Evolutionary conservation across 345 rosid genomes (phyloP).

Genomic region (Eucalyptus sp.): DNA sequence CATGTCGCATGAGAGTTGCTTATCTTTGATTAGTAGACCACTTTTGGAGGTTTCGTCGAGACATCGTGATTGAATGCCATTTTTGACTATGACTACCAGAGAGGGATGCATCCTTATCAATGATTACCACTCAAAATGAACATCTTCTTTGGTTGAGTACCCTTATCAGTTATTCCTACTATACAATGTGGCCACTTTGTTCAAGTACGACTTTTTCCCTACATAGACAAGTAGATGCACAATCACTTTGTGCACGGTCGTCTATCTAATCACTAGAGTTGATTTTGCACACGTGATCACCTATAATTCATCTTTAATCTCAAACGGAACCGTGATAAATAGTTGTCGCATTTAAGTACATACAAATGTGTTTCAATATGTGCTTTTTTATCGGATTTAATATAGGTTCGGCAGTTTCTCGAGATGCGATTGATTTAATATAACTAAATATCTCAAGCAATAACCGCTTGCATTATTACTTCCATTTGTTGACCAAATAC

Average conservation of each 20-base stretch:
- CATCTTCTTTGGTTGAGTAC: neutral
- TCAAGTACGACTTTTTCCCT: neutral
- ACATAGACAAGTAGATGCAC: neutral
- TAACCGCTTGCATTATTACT: neutral
- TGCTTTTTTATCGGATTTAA: rapidly evolving
- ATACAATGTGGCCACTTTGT: neutral
- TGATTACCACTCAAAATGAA: neutral
- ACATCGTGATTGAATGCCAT: neutral
- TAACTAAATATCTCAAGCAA: neutral
- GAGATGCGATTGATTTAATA: neutral
- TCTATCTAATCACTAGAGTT: neutral
- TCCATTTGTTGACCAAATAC: neutral
- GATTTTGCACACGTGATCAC: neutral
- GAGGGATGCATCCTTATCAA: neutral
- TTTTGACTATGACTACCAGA: neutral
- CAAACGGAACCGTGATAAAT: neutral
- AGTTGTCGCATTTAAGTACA: neutral
- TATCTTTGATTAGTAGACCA: neutral
- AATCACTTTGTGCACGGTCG: neutral
- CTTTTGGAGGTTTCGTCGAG: neutral
- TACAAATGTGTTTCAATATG: neutral
- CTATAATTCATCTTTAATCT: neutral
- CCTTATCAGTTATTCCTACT: neutral
- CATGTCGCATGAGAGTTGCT: neutral
- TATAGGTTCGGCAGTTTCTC: neutral